These are phyloP conservation scores for Aspergillus spinulosporus DNA, from an alignment of 2,329 filamentous ascomycete species.

Conservation along the genomic window DNA sequence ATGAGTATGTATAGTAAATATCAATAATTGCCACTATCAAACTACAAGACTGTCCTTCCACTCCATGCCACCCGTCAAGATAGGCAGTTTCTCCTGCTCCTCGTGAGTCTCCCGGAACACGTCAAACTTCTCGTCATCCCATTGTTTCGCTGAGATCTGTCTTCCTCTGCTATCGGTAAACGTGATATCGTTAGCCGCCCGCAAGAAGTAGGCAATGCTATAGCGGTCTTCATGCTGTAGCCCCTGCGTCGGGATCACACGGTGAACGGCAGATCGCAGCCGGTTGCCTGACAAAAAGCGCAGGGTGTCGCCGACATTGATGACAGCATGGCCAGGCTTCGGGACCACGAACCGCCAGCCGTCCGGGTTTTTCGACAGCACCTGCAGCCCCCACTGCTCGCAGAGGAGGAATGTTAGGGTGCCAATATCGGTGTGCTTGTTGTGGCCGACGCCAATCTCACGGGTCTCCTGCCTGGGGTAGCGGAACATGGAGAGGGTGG, in stretches of 20 bases:
- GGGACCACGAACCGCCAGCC: slow-evolving; percentile 14
- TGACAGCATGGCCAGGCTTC: slow-evolving; percentile 11
- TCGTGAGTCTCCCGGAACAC: not conserved
- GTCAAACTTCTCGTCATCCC: not conserved
- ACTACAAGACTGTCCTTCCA: no score
- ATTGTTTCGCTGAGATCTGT: not conserved
- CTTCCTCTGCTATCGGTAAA: not conserved
- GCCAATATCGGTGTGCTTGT: slow-evolving; percentile 33
- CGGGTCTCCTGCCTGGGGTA: no score
- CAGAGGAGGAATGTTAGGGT: slow-evolving; percentile 32
- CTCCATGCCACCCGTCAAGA: not conserved
- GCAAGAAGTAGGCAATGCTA: slow-evolving; percentile 16
- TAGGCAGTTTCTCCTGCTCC: not conserved
- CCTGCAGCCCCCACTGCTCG: slow-evolving; percentile 35
- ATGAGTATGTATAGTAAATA: no score
- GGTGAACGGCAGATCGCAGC: slow-evolving; percentile 12
- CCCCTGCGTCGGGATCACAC: not conserved
- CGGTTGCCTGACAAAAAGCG: slow-evolving; percentile 11
- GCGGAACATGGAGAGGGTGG: no score
- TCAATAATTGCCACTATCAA: no score
- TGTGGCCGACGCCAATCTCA: slow-evolving; percentile 22
- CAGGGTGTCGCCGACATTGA: slow-evolving; percentile 19
- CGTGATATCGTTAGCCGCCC: not conserved
- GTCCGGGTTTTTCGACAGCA: slow-evolving; percentile 10
- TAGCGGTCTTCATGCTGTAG: slow-evolving; percentile 10